Evolutionary conservation across 1,284 basidiomycete species (phyloP).

Genomic region (Phylloboletellus chloephorus): DNA sequence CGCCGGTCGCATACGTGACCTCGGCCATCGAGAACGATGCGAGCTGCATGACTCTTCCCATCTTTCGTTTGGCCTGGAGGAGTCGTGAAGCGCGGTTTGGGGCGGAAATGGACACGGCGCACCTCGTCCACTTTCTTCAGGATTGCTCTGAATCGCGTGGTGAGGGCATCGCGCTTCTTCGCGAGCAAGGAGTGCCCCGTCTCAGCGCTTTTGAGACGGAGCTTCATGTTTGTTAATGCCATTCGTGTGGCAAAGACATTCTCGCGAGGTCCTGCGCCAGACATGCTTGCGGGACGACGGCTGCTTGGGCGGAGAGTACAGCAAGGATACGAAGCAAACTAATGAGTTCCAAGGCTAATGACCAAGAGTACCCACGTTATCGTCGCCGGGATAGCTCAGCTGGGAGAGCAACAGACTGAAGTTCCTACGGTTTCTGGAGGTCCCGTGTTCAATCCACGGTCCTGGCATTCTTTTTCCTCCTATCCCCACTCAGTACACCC

Average conservation of each 20-base stretch:
- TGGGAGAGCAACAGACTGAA: constrained; percentile 81
- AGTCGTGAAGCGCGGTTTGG: neutral
- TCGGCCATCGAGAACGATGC: constrained; percentile 98
- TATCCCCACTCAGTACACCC: neutral
- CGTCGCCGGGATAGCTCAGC: constrained; percentile 59
- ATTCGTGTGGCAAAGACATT: constrained; percentile 92
- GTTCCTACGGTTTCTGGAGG: constrained; percentile 48
- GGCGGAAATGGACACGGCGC: constrained; percentile 24
- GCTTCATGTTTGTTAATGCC: constrained; percentile 92
- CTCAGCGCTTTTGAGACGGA: constrained; percentile 92
- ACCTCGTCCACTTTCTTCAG: constrained; percentile 93
- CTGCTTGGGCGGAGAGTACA: neutral
- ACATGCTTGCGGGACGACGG: constrained; percentile 49
- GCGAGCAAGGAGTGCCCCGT: constrained; percentile 96
- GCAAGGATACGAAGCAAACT: neutral
- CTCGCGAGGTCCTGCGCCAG: constrained; percentile 83
- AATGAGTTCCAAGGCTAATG: no score
- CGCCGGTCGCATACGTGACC: constrained; percentile 95
- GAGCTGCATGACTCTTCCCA: constrained; percentile 97
- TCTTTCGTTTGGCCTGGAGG: constrained; percentile 90
- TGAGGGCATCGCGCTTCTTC: constrained; percentile 95
- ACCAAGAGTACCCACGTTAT: no score
- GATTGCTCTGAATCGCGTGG: constrained; percentile 87
- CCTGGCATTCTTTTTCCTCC: constrained; percentile 36
- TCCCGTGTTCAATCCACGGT: constrained; percentile 57